Percentiles rank a stretch among this genome's conserved stretches.
Evolutionary conservation across 1,139 yeast genomes (phyloP).

Genomic region (Taphrina pruni): DNA sequence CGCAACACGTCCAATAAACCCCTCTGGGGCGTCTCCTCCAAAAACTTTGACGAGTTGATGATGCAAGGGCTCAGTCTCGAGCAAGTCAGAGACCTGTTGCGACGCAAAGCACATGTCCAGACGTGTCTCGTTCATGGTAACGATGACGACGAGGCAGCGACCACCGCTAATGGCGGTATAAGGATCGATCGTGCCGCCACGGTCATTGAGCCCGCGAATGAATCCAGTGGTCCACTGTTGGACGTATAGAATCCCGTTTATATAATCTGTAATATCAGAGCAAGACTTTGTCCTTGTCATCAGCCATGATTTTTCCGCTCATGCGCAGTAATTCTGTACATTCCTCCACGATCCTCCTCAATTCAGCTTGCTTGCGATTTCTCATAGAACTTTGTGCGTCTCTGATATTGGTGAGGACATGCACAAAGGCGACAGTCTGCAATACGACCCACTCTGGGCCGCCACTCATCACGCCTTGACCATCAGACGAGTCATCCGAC

Average conservation of each 20-base stretch:
- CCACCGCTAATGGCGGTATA: background rate
- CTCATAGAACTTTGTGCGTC: background rate
- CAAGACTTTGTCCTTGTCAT: background rate
- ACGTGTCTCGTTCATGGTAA: background rate
- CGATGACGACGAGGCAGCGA: background rate
- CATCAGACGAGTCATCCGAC: no score
- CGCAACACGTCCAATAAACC: slow-evolving; percentile 16
- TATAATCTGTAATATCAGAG: background rate
- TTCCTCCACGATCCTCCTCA: background rate
- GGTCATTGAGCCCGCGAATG: background rate
- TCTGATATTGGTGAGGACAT: background rate
- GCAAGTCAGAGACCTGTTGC: slow-evolving; percentile 6
- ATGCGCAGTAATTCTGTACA: background rate
- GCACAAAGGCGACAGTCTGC: background rate
- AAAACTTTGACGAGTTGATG: slow-evolving; percentile 14
- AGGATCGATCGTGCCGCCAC: slow-evolving; percentile 15
- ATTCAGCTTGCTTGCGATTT: background rate
- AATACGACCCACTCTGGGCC: background rate
- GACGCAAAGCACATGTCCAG: slow-evolving; percentile 14
- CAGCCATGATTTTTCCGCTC: background rate
- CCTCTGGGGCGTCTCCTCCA: slow-evolving; percentile 8
- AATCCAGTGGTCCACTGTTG: no score
- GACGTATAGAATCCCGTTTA: no score
- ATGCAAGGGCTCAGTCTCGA: background rate
- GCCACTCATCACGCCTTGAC: background rate